Percentiles rank a stretch among this genome's conserved stretches.
These are phyloP conservation scores for Nannochloris sp. DNA, from an alignment of 139 green algal genomes.

Conservation along the genomic window DNA sequence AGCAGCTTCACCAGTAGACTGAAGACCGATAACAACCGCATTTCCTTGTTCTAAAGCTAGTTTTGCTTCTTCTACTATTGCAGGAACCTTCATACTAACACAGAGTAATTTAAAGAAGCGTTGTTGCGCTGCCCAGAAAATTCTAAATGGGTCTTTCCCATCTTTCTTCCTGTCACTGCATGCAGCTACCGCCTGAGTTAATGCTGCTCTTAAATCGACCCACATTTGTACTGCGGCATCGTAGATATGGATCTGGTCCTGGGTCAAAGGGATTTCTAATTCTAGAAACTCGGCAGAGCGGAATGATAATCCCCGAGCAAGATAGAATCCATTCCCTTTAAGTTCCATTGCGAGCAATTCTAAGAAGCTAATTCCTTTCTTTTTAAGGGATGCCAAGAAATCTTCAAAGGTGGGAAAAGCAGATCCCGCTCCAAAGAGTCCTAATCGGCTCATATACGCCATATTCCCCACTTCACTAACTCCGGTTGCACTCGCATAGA, in stretches of 20 bases:
- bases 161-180: slow-evolving; percentile 1
- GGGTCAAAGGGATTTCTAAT: slow-evolving; percentile 49
- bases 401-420: slow-evolving; percentile 50
- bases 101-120: slow-evolving; percentile 93
- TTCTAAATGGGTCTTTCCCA: slow-evolving; percentile 43
- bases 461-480: slow-evolving; percentile 66
- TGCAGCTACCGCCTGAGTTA: slow-evolving; percentile 41
- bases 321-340: slow-evolving; percentile 77
- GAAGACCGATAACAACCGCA: slow-evolving; percentile 69
- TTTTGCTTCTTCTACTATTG: slow-evolving; percentile 57
- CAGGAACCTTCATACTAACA: slow-evolving; percentile 70
- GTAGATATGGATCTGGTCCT: slow-evolving; percentile 50
- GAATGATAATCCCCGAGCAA: slow-evolving; percentile 73
- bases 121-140: slow-evolving; percentile 73
- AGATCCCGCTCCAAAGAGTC: slow-evolving; percentile 66
- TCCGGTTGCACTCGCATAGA: slow-evolving; percentile 77
- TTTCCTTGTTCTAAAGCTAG: slow-evolving; percentile 41
- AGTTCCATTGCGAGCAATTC: slow-evolving; percentile 84
- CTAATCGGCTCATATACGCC: slow-evolving; percentile 72
- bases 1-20: slow-evolving; percentile 51
- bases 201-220: slow-evolving; percentile 22
- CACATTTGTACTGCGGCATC: slow-evolving; percentile 57
- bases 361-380: slow-evolving; percentile 49
- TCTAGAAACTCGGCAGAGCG: slow-evolving; percentile 71
- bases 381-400: slow-evolving; percentile 72